Conservation (phyloP, 768 basidiomycete species). For the Psilocybe azurescens region DNA sequence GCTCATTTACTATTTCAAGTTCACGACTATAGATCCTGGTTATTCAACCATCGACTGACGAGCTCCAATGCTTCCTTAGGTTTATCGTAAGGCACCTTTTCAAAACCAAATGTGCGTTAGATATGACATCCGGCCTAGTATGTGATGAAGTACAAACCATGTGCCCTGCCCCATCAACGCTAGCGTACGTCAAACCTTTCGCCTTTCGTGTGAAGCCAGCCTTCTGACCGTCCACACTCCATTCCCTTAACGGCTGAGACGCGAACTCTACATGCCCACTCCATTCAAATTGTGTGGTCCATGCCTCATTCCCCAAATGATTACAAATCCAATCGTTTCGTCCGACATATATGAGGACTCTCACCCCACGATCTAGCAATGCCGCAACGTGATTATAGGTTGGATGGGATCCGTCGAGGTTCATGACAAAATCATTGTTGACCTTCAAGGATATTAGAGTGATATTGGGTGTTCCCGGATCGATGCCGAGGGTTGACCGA, state of each 20-base stretch:
- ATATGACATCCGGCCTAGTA: not conserved
- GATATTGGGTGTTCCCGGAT: constrained; percentile 41
- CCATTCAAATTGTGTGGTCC: constrained; percentile 76
- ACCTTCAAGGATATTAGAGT: constrained; percentile 44
- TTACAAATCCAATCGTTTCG: constrained; percentile 79
- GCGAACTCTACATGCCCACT: constrained; percentile 54
- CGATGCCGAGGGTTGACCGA: constrained; percentile 66
- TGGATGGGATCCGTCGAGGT: constrained; percentile 48
- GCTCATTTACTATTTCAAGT: too few relatives aligned
- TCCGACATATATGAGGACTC: constrained; percentile 72
- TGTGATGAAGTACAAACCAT: constrained; percentile 47
- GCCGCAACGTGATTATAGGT: constrained; percentile 63
- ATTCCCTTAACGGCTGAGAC: constrained; percentile 50
- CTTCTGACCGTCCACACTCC: constrained; percentile 56
- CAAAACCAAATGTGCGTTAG: constrained; percentile 38
- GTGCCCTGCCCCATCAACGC: constrained; percentile 71
- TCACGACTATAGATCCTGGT: constrained; percentile 1
- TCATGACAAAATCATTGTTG: constrained; percentile 45
- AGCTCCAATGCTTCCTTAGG: constrained; percentile 19
- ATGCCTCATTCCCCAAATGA: constrained; percentile 75
- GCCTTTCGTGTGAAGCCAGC: constrained; percentile 39
- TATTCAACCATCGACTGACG: constrained; percentile 17
- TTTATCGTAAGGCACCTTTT: constrained; percentile 19
- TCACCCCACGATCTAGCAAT: constrained; percentile 74
- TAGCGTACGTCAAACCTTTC: constrained; percentile 66